Evolutionary conservation across 805 yeast genomes (phyloP), one percentile per base, ranked within the genome.

Genomic region (Maudiozyma pseudohumilis): DNA sequence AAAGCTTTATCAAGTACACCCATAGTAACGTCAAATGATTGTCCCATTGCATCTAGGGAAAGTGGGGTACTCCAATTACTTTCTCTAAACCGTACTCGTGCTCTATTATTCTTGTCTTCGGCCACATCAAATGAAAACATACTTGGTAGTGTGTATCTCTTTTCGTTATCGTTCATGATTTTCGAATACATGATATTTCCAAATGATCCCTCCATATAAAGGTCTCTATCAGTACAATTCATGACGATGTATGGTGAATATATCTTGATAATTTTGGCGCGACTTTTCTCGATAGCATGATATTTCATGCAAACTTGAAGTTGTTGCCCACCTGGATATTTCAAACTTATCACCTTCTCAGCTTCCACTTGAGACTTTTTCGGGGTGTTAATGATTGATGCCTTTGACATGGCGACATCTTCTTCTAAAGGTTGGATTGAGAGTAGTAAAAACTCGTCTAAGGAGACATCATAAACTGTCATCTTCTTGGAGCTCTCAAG

Each of bases 31-130:
- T 77, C 95, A 30, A 72, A 69, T 1, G 77, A 66, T 45, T 87
- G 89, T 0, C 98, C 98, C 39, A 89, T 71, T 3, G 95, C 94
- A 53, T 88, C 96, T 50, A 92, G 77, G 54, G 94, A 79, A 34
- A 85, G 65, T 2, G 85, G 83, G 1, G 65, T 55, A 45, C 95
- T 81, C 73, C 83, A 72, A 6, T 68, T 66, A 0, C 95, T 80
- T 38, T 81, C 83, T 0, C 72, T 81, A 16, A 84, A 68, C 42
- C 72, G 70, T 6, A 88, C 49, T 19, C 70, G 51, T 0, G 88
- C 94, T 40, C 94, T 66, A 48, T 80, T 79, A 29, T 68, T 71
- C 20, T 77, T 70, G 35, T 74, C 79, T 9, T 61, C 62, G 24
- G 69, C 72, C 11, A 64, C 65, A 18, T 74, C 80, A 52, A 85